phyloP scores from a whole-genome alignment of 2,329 filamentous ascomycete genomes.

The Akanthomyces uredinophilus region DNA sequence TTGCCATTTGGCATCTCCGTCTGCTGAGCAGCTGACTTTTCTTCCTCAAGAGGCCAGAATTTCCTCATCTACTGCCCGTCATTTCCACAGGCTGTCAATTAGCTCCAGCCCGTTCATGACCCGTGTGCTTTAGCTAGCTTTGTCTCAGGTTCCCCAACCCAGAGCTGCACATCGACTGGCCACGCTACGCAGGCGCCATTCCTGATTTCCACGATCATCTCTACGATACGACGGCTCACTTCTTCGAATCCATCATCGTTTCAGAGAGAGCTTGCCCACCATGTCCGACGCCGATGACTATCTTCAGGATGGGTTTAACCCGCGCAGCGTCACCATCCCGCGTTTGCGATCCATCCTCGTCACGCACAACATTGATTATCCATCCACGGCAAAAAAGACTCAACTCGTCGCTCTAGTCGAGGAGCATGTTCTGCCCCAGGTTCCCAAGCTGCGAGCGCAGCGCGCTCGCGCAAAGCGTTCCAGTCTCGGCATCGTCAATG shows the following conservation, averaged over 20 bases:
- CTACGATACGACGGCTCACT: not conserved
- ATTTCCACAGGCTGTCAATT: not conserved
- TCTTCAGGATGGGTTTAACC: slow-evolving; percentile 81
- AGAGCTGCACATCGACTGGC: not conserved
- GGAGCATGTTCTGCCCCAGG: slow-evolving; percentile 70
- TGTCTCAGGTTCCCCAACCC: slow-evolving; percentile 8
- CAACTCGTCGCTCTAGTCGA: slow-evolving; percentile 83
- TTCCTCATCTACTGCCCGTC: not conserved
- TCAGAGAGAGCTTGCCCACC: slow-evolving; percentile 16
- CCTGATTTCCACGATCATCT: not conserved
- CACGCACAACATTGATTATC: slow-evolving; percentile 78
- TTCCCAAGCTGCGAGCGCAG: slow-evolving; percentile 68
- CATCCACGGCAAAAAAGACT: slow-evolving; percentile 84
- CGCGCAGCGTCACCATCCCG: slow-evolving; percentile 76
- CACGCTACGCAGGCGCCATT: not conserved
- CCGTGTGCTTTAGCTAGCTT: slow-evolving; percentile 12
- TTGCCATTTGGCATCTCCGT: not conserved
- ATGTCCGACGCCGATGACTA: slow-evolving; percentile 75
- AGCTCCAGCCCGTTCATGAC: not conserved
- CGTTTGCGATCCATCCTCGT: slow-evolving; percentile 87
- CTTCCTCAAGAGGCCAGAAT: not conserved
- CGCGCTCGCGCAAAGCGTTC: slow-evolving; percentile 78
- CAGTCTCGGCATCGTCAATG: slow-evolving; percentile 75
- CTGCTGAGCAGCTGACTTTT: not conserved
- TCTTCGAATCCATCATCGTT: not conserved